Conservation (phyloP, 441 rosid genomes). For the Gossypium lobatum region DNA sequence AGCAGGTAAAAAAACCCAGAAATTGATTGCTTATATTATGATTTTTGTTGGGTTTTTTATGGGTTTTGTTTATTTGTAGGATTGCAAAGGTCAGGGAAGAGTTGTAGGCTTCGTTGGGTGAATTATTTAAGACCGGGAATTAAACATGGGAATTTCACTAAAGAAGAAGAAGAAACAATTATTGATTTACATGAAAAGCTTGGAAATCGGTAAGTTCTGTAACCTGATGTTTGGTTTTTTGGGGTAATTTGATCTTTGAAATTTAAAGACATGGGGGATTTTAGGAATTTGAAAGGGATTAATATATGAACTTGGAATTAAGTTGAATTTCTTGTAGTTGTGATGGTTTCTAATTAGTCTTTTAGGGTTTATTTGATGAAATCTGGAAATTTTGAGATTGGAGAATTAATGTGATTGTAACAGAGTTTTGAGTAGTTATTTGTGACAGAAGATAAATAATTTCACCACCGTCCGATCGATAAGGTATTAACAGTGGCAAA, state of each 20-base stretch:
- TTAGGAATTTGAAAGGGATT: background rate
- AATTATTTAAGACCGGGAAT: constrained; percentile 37
- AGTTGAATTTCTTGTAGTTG: no score
- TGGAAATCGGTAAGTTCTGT: constrained; percentile 34
- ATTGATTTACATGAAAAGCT: constrained; percentile 21
- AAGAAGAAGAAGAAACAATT: constrained; percentile 34
- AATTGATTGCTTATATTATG: background rate
- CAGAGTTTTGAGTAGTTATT: background rate
- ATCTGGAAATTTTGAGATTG: background rate
- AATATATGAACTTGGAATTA: background rate
- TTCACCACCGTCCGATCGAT: no score
- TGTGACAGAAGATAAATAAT: background rate
- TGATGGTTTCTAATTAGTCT: background rate
- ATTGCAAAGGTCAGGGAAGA: constrained; percentile 39
- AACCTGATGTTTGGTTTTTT: background rate
- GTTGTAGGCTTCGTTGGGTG: constrained; percentile 51
- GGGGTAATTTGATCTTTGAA: background rate
- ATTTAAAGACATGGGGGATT: background rate
- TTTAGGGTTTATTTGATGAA: background rate
- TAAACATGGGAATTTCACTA: constrained; percentile 31
- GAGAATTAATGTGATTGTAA: background rate
- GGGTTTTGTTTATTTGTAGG: constrained; percentile 17
- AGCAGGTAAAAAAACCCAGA: constrained; percentile 25
- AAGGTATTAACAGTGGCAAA: no score
- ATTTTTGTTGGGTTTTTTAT: background rate